Conservation (phyloP, 345 rosid species). For the Trapa bicornis region DNA sequence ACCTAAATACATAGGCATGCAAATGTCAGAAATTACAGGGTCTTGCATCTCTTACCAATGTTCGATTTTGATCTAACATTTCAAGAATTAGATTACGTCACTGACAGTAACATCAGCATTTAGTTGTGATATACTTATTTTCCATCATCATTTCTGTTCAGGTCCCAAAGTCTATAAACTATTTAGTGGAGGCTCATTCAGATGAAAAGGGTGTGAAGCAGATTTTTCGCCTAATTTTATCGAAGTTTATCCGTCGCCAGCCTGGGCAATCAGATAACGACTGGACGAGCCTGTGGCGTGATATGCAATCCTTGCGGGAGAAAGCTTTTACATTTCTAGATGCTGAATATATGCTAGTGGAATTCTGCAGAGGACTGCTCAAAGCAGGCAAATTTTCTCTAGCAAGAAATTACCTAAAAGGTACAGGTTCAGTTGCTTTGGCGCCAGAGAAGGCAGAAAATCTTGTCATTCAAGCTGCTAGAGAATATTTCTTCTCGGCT, state of each 20-base stretch:
- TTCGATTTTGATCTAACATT: background rate
- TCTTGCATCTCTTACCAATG: background rate
- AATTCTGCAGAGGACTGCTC: slow-evolving; percentile 90
- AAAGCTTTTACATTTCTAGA: slow-evolving; percentile 89
- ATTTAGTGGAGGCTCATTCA: slow-evolving; percentile 57
- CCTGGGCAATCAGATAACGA: slow-evolving; percentile 83
- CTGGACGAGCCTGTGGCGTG: slow-evolving; percentile 98
- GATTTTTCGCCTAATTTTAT: slow-evolving; percentile 83
- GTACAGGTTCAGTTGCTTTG: slow-evolving; percentile 70
- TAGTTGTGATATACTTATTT: background rate
- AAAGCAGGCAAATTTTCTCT: slow-evolving; percentile 97
- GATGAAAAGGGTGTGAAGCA: slow-evolving; percentile 90
- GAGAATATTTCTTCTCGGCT: slow-evolving; percentile 93
- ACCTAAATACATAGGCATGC: background rate
- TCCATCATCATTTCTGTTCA: slow-evolving; percentile 17
- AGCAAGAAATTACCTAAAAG: slow-evolving; percentile 86
- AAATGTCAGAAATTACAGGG: background rate
- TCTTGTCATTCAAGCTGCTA: slow-evolving; percentile 86
- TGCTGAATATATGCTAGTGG: slow-evolving; percentile 72
- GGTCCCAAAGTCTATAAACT: slow-evolving; percentile 82
- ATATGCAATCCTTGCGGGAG: slow-evolving; percentile 64
- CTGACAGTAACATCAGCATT: background rate
- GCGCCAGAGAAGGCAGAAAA: slow-evolving; percentile 79
- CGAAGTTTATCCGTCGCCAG: slow-evolving; percentile 81
- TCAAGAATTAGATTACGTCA: background rate